Evolutionary conservation across 441 rosid genomes (phyloP), one percentile per base, ranked within the genome.

Genomic region (Gossypium schwendimanii): DNA sequence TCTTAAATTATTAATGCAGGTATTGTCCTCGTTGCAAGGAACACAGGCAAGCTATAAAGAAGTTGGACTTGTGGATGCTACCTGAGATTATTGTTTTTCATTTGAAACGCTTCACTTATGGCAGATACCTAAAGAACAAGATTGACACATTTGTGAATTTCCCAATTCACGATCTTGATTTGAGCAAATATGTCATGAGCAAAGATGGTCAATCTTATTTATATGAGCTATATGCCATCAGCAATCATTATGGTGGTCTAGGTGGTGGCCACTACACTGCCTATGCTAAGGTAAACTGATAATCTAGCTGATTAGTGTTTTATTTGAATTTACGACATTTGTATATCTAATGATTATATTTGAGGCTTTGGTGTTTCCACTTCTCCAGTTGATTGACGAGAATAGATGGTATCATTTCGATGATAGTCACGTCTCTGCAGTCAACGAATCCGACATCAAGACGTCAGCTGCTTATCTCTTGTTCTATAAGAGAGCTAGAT

Each of bases 341-440:
- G 47, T 41, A 10, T 41, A 41, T 10, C 47, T 10, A 41, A 41
- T 41, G 47, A 10, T 10, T 41, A 41, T 41, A 10, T 41, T 41
- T 41, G 33, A 24, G 3, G 12, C 67, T 24, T 63, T 28, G 8
- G 58, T 41, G 15, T 17, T 26, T 57, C 59, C 9, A 50, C 54
- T 69, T 78, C 4, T 79, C 83, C 89, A 94, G 98, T 77, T 91
- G 85, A 82, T 88, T 69, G 96, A 94, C 52, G 99, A 91, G 79
- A 84, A 87, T 71, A 88, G 87, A 76, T 94, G 99, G 99, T 94
- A 94, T 82, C 86, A 86, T 73, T 94, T 94, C 6, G 98, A 94
- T 1, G 99, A 94, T 70, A 87, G 89, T 62, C 91, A 81, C 58
- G 97, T 92, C 63, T 82, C 96, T 76, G 84, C 84, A 0, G 83